Evolutionary conservation across 1,139 yeast species (phyloP).

Genomic region (Pichia sp.): DNA sequence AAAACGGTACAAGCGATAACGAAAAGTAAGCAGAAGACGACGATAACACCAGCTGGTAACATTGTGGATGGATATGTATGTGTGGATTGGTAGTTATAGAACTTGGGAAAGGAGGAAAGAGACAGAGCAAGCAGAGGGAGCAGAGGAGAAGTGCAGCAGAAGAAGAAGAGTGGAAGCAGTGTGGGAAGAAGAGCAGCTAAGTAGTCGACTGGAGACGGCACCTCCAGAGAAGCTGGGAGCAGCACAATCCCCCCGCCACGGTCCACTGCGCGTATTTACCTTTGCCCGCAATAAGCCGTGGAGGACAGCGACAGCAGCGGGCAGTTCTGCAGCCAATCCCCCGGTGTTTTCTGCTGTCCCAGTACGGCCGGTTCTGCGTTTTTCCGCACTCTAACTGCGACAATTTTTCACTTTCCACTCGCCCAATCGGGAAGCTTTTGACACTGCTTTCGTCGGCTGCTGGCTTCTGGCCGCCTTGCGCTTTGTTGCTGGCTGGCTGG

Average conservation of each 20-base stretch:
- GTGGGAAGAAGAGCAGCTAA: neutral
- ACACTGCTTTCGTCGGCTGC: too few species aligned
- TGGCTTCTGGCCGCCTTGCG: neutral
- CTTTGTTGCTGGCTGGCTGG: slow-evolving; percentile 47
- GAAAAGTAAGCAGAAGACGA: slow-evolving; percentile 36
- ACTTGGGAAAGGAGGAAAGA: neutral
- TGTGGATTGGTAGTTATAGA: neutral
- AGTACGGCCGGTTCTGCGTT: too few species aligned
- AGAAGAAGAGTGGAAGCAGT: neutral
- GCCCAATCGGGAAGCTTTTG: slow-evolving; percentile 1
- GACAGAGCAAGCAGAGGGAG: neutral
- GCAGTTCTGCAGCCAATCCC: too few species aligned
- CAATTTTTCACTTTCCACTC: neutral
- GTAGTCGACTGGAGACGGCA: too few species aligned
- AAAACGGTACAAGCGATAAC: slow-evolving; percentile 33
- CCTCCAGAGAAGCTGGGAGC: too few species aligned
- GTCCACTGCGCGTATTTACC: neutral
- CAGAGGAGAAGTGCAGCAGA: neutral
- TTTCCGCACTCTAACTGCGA: too few species aligned
- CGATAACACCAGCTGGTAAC: slow-evolving; percentile 40
- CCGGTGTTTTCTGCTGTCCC: too few species aligned
- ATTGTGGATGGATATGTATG: slow-evolving; percentile 18
- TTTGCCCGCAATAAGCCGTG: too few species aligned
- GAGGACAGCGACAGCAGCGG: too few species aligned
- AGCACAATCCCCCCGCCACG: too few species aligned